Base-by-base conservation (phyloP, 2,329 filamentous ascomycete genomes). In the Aspergillus fischeri region DNA sequence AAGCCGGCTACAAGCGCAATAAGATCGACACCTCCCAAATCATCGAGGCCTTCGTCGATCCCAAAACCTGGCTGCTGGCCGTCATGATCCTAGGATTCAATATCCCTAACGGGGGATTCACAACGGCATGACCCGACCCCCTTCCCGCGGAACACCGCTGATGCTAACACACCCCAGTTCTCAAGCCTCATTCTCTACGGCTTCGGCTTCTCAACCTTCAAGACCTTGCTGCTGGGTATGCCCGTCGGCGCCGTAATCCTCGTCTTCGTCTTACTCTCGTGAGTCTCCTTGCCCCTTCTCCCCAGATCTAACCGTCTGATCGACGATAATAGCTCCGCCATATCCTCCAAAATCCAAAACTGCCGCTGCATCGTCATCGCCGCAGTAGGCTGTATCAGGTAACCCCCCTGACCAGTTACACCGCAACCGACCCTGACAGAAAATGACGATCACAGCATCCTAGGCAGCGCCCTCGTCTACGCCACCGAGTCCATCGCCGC, bases 141-240 rank as follows among this genome's bases (percentile, higher is more conserved):
- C 29, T 10, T 9, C 29, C 29, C 29, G 4, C 9, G 4, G 29
- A 32, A 63, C 64, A 59, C 44, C 59, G 20, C 44, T 54, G 20
- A 29, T 44, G 6, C 44, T 51, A 38, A 60, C 55, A 1, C 29
- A 61, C 4, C 24, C 59, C 14, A 69, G 67, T 55, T 66, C 60
- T 51, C 76, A 70, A 57, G 73, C 72, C 3, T 71, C 6, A 66
- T 75, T 49, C 69, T 75, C 52, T 64, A 70, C 28, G 70, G 72
- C 5, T 74, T 74, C 53, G 69, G 70, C 25, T 75, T 67, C 54
- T 61, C 61, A 35, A 63, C 67, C 0, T 69, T 78, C n/a, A 66
- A 72, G 29, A 73, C 78, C 0, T 75, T 76, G 2, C 66, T 79
- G 0, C 61, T 79, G 6, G 75, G 77, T 51, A 75, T 77, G 4